Conservation (phyloP, 164 flowering plant genomes). For the Stephania cephalantha region DNA sequence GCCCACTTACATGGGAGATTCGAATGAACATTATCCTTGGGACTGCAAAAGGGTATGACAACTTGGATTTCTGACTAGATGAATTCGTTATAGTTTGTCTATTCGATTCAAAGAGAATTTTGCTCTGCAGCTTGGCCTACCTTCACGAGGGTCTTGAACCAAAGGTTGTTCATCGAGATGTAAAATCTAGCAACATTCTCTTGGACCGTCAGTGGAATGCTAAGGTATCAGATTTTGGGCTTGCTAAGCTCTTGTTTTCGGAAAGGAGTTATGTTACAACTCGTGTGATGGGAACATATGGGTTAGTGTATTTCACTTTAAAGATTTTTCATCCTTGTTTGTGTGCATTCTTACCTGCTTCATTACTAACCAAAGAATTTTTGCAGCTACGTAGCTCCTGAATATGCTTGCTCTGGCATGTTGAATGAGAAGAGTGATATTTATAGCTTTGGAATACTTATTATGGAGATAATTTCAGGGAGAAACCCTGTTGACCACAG, state of each 20-base stretch:
- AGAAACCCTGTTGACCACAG: constrained; percentile 83
- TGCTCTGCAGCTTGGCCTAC: constrained; percentile 68
- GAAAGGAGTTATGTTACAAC: constrained; percentile 85
- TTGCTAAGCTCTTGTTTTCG: constrained; percentile 84
- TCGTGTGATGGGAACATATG: constrained; percentile 98
- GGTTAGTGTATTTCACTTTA: constrained; percentile 45
- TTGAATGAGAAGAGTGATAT: constrained; percentile 87
- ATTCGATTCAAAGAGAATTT: not conserved
- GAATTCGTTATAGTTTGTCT: not conserved
- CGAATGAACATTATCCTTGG: constrained; percentile 85
- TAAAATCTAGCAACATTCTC: constrained; percentile 86
- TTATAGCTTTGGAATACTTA: constrained; percentile 89
- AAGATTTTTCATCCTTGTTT: not conserved
- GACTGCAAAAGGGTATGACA: constrained; percentile 81
- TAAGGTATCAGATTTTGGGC: constrained; percentile 96
- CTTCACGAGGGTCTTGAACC: constrained; percentile 99
- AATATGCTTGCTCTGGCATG: constrained; percentile 98
- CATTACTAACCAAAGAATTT: constrained; percentile 9
- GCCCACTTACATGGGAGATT: constrained; percentile 92
- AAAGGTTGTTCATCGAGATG: constrained; percentile 92
- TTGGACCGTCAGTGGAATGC: constrained; percentile 86
- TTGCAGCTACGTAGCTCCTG: constrained; percentile 91
- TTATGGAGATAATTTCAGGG: constrained; percentile 93
- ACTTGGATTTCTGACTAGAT: not conserved
- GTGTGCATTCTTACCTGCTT: not conserved